phyloP scores from a whole-genome alignment of 2,329 filamentous ascomycete species.

The Atkinsonella hypoxylon region DNA sequence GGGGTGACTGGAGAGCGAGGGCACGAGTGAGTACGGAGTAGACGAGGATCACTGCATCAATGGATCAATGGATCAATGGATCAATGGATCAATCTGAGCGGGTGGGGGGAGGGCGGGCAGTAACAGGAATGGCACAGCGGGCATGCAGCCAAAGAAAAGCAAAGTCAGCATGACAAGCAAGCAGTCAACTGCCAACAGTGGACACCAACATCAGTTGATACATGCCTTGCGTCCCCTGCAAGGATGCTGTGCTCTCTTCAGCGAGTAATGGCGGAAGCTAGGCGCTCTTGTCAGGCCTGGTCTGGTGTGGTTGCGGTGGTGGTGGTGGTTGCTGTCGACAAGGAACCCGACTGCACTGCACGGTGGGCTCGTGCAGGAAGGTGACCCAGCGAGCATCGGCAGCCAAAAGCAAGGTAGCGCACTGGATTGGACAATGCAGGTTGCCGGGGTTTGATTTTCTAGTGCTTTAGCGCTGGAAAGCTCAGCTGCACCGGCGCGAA shows the following conservation, averaged over 20 bases:
- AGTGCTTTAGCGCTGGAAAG: neutral
- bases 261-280: neutral
- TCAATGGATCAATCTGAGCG: neutral
- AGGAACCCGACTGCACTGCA: no score
- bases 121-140: neutral
- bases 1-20: constrained; percentile 14
- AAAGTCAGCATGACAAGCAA: neutral
- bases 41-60: neutral
- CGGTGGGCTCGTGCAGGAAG: no score
- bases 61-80: no score
- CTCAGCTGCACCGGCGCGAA: constrained; percentile 1
- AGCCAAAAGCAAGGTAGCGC: neutral
- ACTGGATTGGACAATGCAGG: neutral
- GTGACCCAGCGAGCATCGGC: neutral
- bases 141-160: neutral
- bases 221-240: neutral
- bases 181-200: no score
- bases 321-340: no score
- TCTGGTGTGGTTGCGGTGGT: no score
- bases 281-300: no score
- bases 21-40: neutral
- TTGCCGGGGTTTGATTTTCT: neutral
- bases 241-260: neutral
- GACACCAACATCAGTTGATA: neutral
- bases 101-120: neutral